phyloP scores from a whole-genome alignment of 208 protist genomes.

The Acanthamoeba quina region DNA sequence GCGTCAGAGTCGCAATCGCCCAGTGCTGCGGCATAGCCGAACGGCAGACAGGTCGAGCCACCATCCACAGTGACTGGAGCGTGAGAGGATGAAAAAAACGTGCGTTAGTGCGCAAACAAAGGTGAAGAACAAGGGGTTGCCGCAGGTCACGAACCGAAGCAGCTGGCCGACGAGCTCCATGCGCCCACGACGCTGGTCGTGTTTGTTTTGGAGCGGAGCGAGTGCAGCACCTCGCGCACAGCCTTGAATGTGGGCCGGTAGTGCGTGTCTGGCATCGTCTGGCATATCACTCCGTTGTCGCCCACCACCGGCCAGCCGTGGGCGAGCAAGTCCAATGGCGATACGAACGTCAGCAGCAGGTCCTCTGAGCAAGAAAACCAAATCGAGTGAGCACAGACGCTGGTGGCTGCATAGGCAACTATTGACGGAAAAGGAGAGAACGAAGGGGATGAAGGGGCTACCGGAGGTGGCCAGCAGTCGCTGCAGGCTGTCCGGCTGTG shows the following conservation, averaged over 20 bases:
- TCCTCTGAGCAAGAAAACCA: constrained; percentile 11
- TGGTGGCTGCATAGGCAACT: background rate
- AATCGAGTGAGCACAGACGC: background rate
- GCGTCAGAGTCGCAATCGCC: constrained; percentile 2
- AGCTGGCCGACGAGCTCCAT: constrained; percentile 16
- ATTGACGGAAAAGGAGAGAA: background rate
- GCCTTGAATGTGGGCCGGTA: background rate
- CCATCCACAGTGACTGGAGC: background rate
- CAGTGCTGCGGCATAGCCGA: background rate
- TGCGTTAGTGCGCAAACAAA: background rate
- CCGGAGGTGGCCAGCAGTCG: background rate
- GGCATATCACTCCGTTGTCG: constrained; percentile 8
- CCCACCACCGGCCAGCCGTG: constrained; percentile 33
- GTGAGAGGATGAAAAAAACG: background rate
- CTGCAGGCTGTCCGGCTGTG: background rate
- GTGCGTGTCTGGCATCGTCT: constrained; percentile 28
- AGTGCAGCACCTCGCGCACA: background rate
- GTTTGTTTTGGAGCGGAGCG: background rate
- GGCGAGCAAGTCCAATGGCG: background rate
- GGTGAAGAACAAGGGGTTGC: background rate
- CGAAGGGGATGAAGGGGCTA: background rate
- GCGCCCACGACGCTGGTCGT: background rate
- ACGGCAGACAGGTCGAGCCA: background rate
- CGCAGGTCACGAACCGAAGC: background rate
- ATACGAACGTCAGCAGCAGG: constrained; percentile 6